Conservation (phyloP, 345 rosid species). For the Rhizophora apiculata region DNA sequence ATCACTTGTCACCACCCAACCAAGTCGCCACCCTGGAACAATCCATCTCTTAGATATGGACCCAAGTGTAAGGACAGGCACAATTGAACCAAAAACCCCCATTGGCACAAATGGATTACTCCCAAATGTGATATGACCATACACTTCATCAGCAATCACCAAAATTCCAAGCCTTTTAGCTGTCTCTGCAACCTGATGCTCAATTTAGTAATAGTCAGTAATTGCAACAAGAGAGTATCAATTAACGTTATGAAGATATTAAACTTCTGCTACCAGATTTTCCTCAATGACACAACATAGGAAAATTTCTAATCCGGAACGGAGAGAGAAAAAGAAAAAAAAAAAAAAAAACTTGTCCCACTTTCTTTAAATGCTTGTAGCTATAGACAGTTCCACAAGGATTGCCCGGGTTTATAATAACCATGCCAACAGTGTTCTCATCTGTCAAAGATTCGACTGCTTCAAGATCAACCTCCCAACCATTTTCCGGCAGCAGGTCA, state of each 20-base stretch:
- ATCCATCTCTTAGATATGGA: conserved; percentile 30
- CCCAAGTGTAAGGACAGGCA: conserved; percentile 24
- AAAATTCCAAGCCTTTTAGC: conserved; percentile 24
- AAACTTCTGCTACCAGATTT: background rate
- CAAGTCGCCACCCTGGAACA: conserved; percentile 34
- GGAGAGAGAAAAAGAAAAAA: background rate
- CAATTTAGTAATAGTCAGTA: background rate
- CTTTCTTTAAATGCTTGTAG: conserved; percentile 47
- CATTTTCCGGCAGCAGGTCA: conserved; percentile 54
- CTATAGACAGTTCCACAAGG: conserved; percentile 49
- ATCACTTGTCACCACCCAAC: conserved; percentile 23
- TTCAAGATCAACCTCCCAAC: conserved; percentile 62
- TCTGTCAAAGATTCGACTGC: conserved; percentile 53
- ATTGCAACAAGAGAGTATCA: background rate
- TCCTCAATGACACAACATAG: background rate
- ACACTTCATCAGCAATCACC: conserved; percentile 32
- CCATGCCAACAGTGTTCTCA: conserved; percentile 54
- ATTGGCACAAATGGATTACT: conserved; percentile 21
- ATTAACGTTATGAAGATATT: background rate
- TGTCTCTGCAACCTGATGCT: conserved; percentile 17
- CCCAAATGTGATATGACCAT: conserved; percentile 20
- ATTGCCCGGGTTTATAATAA: conserved; percentile 50
- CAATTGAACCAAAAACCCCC: conserved; percentile 23
- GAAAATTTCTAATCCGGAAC: background rate
- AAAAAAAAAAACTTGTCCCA: background rate